These are phyloP conservation scores for Leccinum longicurvipes DNA, from an alignment of 768 basidiomycete genomes.

Conservation along the genomic window DNA sequence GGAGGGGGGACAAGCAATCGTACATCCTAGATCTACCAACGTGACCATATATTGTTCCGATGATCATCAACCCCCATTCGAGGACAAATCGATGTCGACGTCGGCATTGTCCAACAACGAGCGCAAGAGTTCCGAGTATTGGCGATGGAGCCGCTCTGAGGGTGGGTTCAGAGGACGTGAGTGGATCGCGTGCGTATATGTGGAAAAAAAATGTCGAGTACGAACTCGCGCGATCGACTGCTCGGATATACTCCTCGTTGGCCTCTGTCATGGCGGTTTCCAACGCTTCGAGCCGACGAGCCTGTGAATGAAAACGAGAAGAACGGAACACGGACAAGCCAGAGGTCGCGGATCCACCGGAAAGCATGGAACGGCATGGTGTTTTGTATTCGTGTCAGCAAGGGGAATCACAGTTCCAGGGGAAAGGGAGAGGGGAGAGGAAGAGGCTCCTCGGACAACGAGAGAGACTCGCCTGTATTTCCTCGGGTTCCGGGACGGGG, in stretches of 20 bases:
- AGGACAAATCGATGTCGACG: constrained; percentile 23
- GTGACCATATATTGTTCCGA: not conserved
- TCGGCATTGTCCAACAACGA: constrained; percentile 57
- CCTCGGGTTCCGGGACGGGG: constrained; percentile 75
- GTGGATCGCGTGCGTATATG: not conserved
- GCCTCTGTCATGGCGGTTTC: constrained; percentile 69
- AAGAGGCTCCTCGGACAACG: not conserved
- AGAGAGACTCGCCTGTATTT: constrained; percentile 52
- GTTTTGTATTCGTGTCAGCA: not conserved
- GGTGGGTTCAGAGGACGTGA: not conserved
- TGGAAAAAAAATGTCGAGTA: constrained; percentile 7
- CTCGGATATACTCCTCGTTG: constrained; percentile 72
- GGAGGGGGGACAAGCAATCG: too few species aligned
- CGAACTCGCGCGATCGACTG: constrained; percentile 76
- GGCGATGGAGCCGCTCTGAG: constrained; percentile 55
- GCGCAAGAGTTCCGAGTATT: constrained; percentile 56
- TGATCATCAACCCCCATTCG: not conserved
- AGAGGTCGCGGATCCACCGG: not conserved
- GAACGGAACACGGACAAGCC: too few species aligned
- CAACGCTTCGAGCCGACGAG: constrained; percentile 59
- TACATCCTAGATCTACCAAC: not conserved
- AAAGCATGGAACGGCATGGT: not conserved
- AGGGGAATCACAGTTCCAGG: not conserved
- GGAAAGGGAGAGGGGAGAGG: not conserved
- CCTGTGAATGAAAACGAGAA: constrained; percentile 35